Evolutionary conservation across 2,329 filamentous ascomycete genomes (phyloP), one percentile per base, ranked within the genome.

Genomic region (Cytospora piceae): DNA sequence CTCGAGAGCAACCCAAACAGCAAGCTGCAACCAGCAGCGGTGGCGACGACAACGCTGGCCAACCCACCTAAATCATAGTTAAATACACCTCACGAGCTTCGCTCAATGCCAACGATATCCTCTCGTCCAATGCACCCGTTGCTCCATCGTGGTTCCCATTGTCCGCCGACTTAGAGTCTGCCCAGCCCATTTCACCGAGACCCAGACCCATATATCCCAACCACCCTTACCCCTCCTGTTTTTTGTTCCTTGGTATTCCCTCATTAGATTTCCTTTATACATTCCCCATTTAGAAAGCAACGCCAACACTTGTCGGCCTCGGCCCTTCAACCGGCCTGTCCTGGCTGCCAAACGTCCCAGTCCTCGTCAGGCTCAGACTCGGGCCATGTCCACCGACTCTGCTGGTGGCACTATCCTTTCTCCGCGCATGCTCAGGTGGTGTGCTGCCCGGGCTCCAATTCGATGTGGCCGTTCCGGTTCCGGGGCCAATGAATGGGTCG

Each of bases 371-470:
- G 32, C 58, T 65, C 34, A 68, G 34, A 37, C 59, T 66, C 34
- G 52, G 61, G 31, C 51, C 49, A 34, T 61, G 61, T 14, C 32
- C 56, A 34, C 60, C 64, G 61, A 58, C 76, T 66, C 79, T 78
- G 59, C 79, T 73, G 58, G 78, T 76, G 57, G 77, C 74, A 65
- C 77, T 80, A 14, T 79, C 78, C 67, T 75, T 74, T 66, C 74
- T 76, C 39, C 75, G 71, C 34, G 76, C 77, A 17, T 51, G 7
- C 59, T 66, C 63, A 17, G 66, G 63, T 32, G 80, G 75, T 11
- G 77, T 80, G 72, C 80, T 83, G 61, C 79, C 78, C 9, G 82
- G 80, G 24, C 83, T 85, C 74, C 81, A 81, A 15, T 64, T 81
- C 75, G 61, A 78, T 75, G 49, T 76, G 71, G 22, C 72, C 67